Base-by-base conservation (phyloP, 352 stramenopile species). In the Globisporangium orthogonon region DNA sequence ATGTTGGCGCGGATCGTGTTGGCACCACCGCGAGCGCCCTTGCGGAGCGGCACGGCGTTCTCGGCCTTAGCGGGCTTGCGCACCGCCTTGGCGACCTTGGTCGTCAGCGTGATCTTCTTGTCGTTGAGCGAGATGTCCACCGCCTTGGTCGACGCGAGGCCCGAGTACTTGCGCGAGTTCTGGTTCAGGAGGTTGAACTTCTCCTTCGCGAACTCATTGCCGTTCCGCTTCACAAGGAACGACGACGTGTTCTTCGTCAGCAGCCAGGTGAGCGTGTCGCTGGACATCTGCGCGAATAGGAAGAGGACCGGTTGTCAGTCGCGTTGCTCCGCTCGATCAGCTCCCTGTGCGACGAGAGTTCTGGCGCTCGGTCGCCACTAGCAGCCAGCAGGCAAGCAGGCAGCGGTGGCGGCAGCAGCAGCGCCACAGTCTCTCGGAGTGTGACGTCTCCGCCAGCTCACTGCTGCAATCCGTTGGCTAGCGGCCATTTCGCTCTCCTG, bases 161-260 rank as follows among this genome's bases (percentile, higher is more conserved):
- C 95, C 57, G 90, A 98, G 77, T 98, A 98, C 88, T 99, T 98
- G 89, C 90, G 95, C 66, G 76, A 94, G 73, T 98, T 98, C 59
- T 87, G 68, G 74, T 93, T 97, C 72, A 88, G 83, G 63, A 98
- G 69, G 86, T 99, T 99, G 69, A 95, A 97, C 74, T 91, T 92
- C 75, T 98, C 95, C 51, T 86, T 74, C 55, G 88, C 87, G 65
- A 98, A 98, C 71, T 94, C 84, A 62, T 81, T 84, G 72, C 74
- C 71, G 61, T 83, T 87, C 60, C 88, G 81, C 86, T 98, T 98
- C 66, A 97, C 87, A 49, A 98, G 78, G 79, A 98, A 98, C 63
- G 78, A 97, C 70, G 84, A 98, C 66, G 97, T 98, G 64, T 97
- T 95, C 81, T 97, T 96, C 67, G 96, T 95, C 63, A 98, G 69